Evolutionary conservation across 1,284 basidiomycete genomes (phyloP).

Genomic region (Fomes fomentarius): DNA sequence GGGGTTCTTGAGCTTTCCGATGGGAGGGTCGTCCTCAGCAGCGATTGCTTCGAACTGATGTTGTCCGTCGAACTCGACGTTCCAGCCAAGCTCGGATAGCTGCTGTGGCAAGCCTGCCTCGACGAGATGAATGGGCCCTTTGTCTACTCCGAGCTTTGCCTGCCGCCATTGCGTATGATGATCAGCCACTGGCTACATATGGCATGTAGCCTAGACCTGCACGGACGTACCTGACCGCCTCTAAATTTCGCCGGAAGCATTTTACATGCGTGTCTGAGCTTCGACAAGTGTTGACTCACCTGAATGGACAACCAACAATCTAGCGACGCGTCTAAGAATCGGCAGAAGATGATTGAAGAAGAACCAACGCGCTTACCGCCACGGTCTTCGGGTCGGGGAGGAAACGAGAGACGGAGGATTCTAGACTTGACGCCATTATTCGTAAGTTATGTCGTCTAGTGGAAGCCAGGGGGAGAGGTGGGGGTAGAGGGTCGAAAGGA

Average conservation of each 20-base stretch:
- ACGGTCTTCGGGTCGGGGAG: constrained; percentile 70
- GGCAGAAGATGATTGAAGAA: constrained; percentile 3
- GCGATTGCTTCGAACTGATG: constrained; percentile 86
- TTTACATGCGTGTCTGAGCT: constrained; percentile 2
- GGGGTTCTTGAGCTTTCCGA: constrained; percentile 90
- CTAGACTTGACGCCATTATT: constrained; percentile 22
- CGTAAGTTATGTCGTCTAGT: background rate
- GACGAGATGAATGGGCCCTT: constrained; percentile 86
- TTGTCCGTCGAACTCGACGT: constrained; percentile 86
- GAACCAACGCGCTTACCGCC: constrained; percentile 50
- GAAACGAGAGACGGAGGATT: constrained; percentile 45
- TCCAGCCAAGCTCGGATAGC: constrained; percentile 83
- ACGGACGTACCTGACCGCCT: constrained; percentile 60
- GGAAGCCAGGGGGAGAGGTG: background rate
- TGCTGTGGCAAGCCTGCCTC: constrained; percentile 83
- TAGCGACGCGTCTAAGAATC: constrained; percentile 31
- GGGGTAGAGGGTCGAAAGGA: constrained; percentile 4
- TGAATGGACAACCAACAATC: constrained; percentile 80
- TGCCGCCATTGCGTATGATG: constrained; percentile 33
- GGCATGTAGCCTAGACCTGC: no score
- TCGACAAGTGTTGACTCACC: constrained; percentile 43
- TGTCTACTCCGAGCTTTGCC: constrained; percentile 87
- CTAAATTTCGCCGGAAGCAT: constrained; percentile 33
- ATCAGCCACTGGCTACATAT: constrained; percentile 8
- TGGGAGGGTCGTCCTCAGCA: constrained; percentile 72